phyloP scores from a whole-genome alignment of 176 grass and related monocot species.

The Paspalum notatum region DNA sequence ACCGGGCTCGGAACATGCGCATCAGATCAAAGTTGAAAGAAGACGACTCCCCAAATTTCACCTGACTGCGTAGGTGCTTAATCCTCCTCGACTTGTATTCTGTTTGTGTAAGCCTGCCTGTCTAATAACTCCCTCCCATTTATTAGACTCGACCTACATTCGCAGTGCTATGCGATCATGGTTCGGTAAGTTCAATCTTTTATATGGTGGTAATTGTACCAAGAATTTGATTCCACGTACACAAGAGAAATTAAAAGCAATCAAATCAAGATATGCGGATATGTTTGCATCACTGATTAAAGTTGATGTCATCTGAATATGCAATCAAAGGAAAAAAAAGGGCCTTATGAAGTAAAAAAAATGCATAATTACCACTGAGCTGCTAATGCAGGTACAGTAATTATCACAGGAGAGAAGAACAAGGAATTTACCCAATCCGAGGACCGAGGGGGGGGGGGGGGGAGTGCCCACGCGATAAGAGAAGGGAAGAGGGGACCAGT shows the following conservation, averaged over 20 bases:
- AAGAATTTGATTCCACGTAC: neutral
- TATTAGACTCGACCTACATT: neutral
- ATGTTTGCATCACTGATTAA: neutral
- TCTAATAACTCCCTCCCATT: neutral
- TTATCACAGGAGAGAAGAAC: neutral
- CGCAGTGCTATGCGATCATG: neutral
- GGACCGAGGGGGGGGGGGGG: neutral
- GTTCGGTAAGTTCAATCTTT: neutral
- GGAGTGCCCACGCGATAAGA: neutral
- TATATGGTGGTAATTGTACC: neutral
- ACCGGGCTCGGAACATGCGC: neutral
- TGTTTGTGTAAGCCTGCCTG: neutral
- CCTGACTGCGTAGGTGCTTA: neutral
- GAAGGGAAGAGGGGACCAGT: neutral
- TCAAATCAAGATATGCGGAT: neutral
- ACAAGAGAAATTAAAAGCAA: neutral
- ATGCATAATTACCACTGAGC: neutral
- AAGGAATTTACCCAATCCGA: neutral
- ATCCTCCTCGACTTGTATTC: neutral
- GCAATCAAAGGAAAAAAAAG: neutral
- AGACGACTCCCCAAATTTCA: neutral
- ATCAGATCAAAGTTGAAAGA: neutral
- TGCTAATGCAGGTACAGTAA: neutral
- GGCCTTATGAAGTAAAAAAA: neutral
- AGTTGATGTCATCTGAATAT: neutral